phyloP scores from a whole-genome alignment of 2,329 filamentous ascomycete species.

The Colletotrichum sp. region DNA sequence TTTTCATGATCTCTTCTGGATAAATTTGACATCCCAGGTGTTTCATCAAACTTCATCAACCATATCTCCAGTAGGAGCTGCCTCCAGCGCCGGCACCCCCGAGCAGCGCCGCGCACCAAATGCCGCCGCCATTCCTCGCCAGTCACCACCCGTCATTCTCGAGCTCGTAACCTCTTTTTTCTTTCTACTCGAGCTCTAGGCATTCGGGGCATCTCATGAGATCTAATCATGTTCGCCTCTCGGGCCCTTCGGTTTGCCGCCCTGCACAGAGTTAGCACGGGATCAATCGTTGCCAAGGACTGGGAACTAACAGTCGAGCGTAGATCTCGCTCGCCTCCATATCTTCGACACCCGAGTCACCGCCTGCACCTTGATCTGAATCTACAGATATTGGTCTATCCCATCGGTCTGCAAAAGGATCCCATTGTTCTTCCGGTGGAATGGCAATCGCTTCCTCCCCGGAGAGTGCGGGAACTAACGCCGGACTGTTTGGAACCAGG shows the following conservation, averaged over 20 bases:
- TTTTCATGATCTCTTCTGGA: background rate
- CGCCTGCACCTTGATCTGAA: background rate
- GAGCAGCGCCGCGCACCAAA: background rate
- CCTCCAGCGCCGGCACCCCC: background rate
- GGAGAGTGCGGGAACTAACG: background rate
- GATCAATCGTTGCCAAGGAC: no score
- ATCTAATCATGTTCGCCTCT: background rate
- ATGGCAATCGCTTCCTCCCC: background rate
- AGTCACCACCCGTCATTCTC: background rate
- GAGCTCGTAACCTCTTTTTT: conserved; percentile 1
- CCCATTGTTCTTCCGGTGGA: background rate
- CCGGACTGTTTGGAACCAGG: background rate
- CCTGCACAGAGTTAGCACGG: background rate
- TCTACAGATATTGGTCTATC: background rate
- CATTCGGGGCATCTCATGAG: background rate
- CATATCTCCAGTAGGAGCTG: background rate
- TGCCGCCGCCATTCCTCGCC: background rate
- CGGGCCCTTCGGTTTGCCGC: background rate
- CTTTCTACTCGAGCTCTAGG: background rate
- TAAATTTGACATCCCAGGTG: background rate
- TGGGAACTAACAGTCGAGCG: background rate
- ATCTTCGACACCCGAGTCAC: conserved; percentile 2
- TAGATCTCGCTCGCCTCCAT: background rate
- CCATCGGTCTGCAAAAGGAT: background rate
- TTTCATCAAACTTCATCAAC: background rate